Evolutionary conservation across 2,329 filamentous ascomycete species (phyloP), one percentile per base, ranked within the genome.

Genomic region (Dothistroma pini): DNA sequence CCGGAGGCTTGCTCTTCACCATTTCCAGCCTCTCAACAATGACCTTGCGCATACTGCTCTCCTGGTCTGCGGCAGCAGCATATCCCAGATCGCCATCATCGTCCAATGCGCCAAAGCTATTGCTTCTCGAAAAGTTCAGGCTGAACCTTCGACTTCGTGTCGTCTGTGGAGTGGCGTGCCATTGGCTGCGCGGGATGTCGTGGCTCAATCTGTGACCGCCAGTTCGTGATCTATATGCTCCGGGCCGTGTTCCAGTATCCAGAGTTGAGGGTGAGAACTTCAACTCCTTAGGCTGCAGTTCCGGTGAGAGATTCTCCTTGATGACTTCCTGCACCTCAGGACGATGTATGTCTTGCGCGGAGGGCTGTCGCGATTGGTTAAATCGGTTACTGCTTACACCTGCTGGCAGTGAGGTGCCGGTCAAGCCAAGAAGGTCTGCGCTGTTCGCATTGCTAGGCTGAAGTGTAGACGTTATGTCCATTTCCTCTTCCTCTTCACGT

Each of bases 1-100:
- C 92, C 1, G 95, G 95, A 73, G 96, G 96, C 74, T 89, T 89
- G 73, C 88, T 91, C 82, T 97, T 97, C 64, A 99, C 95, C 62
- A 93, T 90, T 80, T 99, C 95, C 61, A 99, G 79, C 65, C 95
- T 83, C 81, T 99, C 95, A 53, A 99, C 93, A 80, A 99, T 97
- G 53, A 99, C 95, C 77, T 95, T 96, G 70, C 93, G 85, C 74
- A 89, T 87, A 71, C 92, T 90, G 12, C 90, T 90, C 76, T 97
- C 95, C 85, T 96, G 91, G 29, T 91, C 95, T 74, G 93, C 91
- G 0, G 95, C 95, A 0, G 93, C 93, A 11, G 93, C 91, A 76
- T 96, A 99, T 10, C 95, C 95, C 31, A 99, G 79, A 76, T 99
- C 95, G 0, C 95, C 95, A 70, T 96, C 93, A 8, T 92, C 81